These are phyloP conservation scores for Fusarium sp. DNA, from an alignment of 2,329 filamentous ascomycete species.

Conservation along the genomic window DNA sequence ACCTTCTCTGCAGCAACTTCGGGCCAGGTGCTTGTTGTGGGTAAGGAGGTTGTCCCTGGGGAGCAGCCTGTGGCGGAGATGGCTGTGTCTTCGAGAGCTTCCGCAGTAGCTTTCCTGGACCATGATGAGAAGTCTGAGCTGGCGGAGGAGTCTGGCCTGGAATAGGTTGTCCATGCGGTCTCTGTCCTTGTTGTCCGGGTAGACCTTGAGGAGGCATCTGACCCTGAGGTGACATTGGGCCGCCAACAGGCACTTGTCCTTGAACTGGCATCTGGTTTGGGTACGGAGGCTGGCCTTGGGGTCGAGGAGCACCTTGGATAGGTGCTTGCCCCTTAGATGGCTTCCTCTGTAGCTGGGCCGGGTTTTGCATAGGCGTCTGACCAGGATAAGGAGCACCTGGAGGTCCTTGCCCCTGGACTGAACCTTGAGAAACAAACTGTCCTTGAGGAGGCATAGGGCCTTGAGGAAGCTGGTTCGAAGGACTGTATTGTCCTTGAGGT, in stretches of 20 bases:
- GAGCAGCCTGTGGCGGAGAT: conserved; percentile 1
- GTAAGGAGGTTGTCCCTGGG: conserved; percentile 13
- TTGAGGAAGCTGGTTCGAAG: conserved; percentile 6
- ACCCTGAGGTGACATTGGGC: conserved; percentile 6
- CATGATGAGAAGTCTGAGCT: conserved; percentile 7
- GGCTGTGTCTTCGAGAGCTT: background rate
- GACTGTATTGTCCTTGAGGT: conserved; percentile 16
- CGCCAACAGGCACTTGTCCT: conserved; percentile 16
- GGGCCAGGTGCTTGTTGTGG: conserved; percentile 14
- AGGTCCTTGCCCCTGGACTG: background rate
- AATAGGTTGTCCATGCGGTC: conserved; percentile 11
- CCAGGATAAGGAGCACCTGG: conserved; percentile 7
- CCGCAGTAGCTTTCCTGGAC: background rate
- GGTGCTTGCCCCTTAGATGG: conserved; percentile 29
- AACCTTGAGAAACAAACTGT: conserved; percentile 13
- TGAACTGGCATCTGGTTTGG: background rate
- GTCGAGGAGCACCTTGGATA: background rate
- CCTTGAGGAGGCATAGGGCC: conserved; percentile 1
- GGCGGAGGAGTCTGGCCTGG: conserved; percentile 10
- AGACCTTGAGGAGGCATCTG: conserved; percentile 5
- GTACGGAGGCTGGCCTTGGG: conserved; percentile 6
- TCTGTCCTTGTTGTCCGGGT: conserved; percentile 10
- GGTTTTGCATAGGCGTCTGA: conserved; percentile 14
- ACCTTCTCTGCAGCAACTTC: conserved; percentile 16
- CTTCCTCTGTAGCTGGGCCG: conserved; percentile 30